A percentile compares a stretch with the other conserved stretches of the same genome.
phyloP scores from a whole-genome alignment of 2,329 filamentous ascomycete species.

The Venturiaceae sp. region DNA sequence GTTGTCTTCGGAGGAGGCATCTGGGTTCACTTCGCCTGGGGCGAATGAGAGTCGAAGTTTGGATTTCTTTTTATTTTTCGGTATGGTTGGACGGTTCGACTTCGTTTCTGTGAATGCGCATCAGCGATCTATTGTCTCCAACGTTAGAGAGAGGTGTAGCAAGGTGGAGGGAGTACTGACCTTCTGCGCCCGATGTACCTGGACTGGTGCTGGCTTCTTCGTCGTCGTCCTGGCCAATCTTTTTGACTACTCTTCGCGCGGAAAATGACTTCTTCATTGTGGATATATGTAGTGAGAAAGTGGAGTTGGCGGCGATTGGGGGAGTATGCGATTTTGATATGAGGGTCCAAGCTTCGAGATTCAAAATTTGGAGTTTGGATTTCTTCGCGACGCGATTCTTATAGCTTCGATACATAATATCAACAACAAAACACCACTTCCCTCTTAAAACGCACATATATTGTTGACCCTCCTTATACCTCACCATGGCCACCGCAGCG shows the following conservation, averaged over 20 bases:
- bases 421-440: not conserved
- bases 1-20: constrained; percentile 43
- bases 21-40: constrained; percentile 44
- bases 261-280: constrained; percentile 51
- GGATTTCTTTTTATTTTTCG: constrained; percentile 60
- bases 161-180: constrained; percentile 14
- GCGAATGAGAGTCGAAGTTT: constrained; percentile 72
- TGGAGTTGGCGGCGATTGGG: not conserved
- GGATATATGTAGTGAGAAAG: not conserved
- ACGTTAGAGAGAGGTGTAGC: constrained; percentile 15
- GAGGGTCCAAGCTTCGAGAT: not conserved
- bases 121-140: constrained; percentile 28
- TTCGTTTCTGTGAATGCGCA: constrained; percentile 34
- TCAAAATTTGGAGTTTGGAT: not conserved
- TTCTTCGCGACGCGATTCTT: not conserved
- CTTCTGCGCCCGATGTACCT: constrained; percentile 1
- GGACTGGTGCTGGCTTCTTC: constrained; percentile 26
- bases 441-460: not conserved
- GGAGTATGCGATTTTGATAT: not conserved
- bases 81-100: constrained; percentile 35
- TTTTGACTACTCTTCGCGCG: constrained; percentile 59
- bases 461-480: not conserved
- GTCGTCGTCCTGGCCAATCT: constrained; percentile 64
- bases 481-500: constrained; percentile 1
- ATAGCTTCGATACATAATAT: not conserved